Percentiles rank a stretch among this genome's conserved stretches.
phyloP scores from a whole-genome alignment of 2,329 filamentous ascomycete genomes.

The Raffaelea arxii region DNA sequence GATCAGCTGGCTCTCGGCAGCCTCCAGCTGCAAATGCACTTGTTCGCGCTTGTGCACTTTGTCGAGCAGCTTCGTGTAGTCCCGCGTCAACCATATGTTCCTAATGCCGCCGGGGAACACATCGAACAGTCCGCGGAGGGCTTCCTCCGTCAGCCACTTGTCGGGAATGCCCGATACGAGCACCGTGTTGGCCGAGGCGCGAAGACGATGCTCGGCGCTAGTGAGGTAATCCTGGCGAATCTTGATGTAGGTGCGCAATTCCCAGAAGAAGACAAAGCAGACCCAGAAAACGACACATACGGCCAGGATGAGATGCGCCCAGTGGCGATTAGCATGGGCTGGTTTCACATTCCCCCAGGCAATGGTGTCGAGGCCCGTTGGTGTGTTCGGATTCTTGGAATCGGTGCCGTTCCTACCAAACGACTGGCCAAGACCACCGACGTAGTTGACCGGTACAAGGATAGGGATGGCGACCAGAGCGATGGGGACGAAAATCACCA shows the following conservation, averaged over 20 bases:
- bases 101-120: conserved; percentile 91
- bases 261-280: conserved; percentile 77
- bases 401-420: conserved; percentile 30
- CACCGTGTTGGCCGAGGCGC: conserved; percentile 91
- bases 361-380: conserved; percentile 66
- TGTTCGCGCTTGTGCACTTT: conserved; percentile 70
- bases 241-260: conserved; percentile 80
- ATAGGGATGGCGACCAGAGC: conserved; percentile 71
- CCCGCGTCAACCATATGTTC: conserved; percentile 94
- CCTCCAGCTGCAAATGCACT: conserved; percentile 64
- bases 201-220: conserved; percentile 84
- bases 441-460: conserved; percentile 73
- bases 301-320: conserved; percentile 76
- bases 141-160: conserved; percentile 82
- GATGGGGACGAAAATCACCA: conserved; percentile 87
- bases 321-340: conserved; percentile 58
- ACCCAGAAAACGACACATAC: conserved; percentile 72
- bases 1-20: conserved; percentile 77
- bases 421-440: conserved; percentile 57
- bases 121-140: conserved; percentile 77
- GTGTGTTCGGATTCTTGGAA: conserved; percentile 20
- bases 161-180: conserved; percentile 81
- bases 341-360: conserved; percentile 79
- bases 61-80: conserved; percentile 71
- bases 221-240: conserved; percentile 91